Base-by-base conservation (phyloP, 768 basidiomycete genomes). In the Mycena polygramma region DNA sequence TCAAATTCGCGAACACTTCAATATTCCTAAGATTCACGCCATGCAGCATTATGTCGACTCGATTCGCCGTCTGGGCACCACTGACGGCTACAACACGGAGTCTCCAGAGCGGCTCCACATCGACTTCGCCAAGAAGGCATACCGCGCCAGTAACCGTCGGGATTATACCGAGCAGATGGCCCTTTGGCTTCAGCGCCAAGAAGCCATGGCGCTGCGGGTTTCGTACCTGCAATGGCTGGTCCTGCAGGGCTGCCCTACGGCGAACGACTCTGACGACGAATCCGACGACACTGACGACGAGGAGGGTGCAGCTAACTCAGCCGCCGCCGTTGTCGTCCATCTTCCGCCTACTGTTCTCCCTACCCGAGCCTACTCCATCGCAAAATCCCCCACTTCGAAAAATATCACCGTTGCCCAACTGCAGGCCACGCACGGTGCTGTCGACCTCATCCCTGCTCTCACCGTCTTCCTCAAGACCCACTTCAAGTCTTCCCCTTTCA, bases 121-220 rank as follows among this genome's bases (percentile, higher is more conserved):
- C 24, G 52, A 53, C 52, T 53, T 53, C 26, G 52, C 52, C 26
- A 53, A 53, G 54, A 55, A 55, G 37, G 66, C 39, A 2, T 70
- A 70, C 46, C 63, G 48, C 11, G 69, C 69, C 17, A 71, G 65
- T 26, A 71, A 71, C 58, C 57, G 43, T 7, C 55, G 58, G 0
- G 65, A 67, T 37, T 71, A 71, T 22, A 41, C 54, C 7, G 57
- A 66, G 36, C 70, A 71, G 37, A 71, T 71, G 70, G 59, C 70
- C 7, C 48, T 71, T 36, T 71, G 70, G 70, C 65, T 71, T 45
- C 57, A 61, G 48, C 57, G 65, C 36, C 58, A 66, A 37, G 70
- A 71, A 66, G 63, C 70, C 7, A 36, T 67, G 7, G 39, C 39
- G 13, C 22, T 57, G 8, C 57, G 57, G 13, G 11, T 39, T 11